Base-by-base conservation (phyloP, 331 rosid species). In the Cydonia oblonga region DNA sequence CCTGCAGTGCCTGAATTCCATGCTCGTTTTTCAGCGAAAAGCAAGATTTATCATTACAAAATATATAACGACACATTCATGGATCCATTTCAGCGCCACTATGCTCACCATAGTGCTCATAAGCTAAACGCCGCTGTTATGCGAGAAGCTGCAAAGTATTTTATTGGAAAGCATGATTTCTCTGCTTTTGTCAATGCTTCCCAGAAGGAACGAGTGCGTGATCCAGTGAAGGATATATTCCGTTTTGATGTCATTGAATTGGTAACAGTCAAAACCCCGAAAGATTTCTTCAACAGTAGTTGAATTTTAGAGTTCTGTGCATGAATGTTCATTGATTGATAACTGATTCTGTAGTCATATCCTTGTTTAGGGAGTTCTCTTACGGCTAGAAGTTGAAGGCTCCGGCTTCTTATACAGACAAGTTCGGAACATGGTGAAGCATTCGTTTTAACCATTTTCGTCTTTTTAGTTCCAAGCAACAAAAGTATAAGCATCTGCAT, bases 381-480 rank as follows among this genome's bases (percentile, higher is more conserved):
- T 91, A 67, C 97, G 75, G 80, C 69, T 93, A 72, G 96, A 93
- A 85, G 96, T 93, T 66, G 98, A 93, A 81, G 98, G 98, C 60
- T 84, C 98, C 0, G 98, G 98, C 52, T 93, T 93, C 85, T 80
- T 93, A 42, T 93, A 91, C 74, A 83, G 97, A 85, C 98, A 93
- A 87, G 97, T 93, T 6, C 90, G 96, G 33, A 93, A 90, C 83
- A 93, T 93, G 98, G 98, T 93, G 81, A 76, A 59, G 69, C 70
- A 68, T 69, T 23, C 53, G 64, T 67, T 76, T 53, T 18, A n/a
- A 57, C 38, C 59, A 26, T 65, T 64, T 57, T 18, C 49, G 14
- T 16, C 40, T 29, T 62, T 69, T 9, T 49, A 14, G 49, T 44
- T 60, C 20, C 73, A 20, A 64, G n/a, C 46, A 46, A 14, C 18